A percentile compares a stretch with the other conserved stretches of the same genome.
Conservation (phyloP, 495 filamentous ascomycete genomes). For the Aspergillus leporis region DNA sequence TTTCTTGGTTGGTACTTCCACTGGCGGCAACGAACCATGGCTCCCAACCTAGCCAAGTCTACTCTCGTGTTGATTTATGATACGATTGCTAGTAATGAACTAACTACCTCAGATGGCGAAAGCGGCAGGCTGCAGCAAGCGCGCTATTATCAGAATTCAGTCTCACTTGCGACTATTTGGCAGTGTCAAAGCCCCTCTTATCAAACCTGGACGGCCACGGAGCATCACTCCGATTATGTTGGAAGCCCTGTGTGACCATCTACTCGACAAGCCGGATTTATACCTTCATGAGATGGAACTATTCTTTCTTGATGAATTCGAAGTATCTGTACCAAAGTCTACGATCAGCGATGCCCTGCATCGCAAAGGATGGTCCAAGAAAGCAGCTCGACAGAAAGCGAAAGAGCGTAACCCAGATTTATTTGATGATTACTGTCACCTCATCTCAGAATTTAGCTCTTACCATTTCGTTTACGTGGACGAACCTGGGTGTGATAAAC, state of each 20-base stretch:
- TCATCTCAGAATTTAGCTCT: conserved; percentile 31
- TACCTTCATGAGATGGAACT: conserved; percentile 27
- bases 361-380: conserved; percentile 16
- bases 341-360: conserved; percentile 28
- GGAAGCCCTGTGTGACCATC: conserved; percentile 27
- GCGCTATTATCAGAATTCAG: conserved; percentile 22
- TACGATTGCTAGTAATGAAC: conserved; percentile 1
- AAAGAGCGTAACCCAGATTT: conserved; percentile 33
- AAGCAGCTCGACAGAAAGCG: conserved; percentile 26
- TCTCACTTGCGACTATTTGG: conserved; percentile 30
- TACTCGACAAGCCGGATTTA: conserved; percentile 22
- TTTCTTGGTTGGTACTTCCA: conserved; percentile 3
- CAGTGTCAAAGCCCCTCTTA: conserved; percentile 18
- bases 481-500: too few relatives aligned
- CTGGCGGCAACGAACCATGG: neutral
- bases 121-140: conserved; percentile 24
- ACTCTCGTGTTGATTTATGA: neutral
- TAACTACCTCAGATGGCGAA: conserved; percentile 27
- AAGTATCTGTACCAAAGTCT: conserved; percentile 5
- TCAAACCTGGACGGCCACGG: conserved; percentile 21
- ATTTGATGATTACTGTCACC: conserved; percentile 35
- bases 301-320: conserved; percentile 39
- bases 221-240: conserved; percentile 30
- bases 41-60: neutral
- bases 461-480: too few relatives aligned